Evolutionary conservation across 2,329 filamentous ascomycete genomes (phyloP).

Genomic region (Colletotrichum euphorbiae): DNA sequence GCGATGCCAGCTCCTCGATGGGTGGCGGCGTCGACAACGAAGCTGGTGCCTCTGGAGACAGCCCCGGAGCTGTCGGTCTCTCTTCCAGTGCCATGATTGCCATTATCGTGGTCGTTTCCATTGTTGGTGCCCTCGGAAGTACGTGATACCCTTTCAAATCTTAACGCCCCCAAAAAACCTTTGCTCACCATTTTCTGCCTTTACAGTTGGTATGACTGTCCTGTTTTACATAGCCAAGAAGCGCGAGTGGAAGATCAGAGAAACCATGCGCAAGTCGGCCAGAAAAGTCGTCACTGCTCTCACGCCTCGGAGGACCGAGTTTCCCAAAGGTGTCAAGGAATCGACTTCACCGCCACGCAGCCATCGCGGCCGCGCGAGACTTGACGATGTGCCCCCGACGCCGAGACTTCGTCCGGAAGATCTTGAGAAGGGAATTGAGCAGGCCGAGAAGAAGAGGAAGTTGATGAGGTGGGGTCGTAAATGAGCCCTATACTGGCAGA

Average conservation of each 20-base stretch:
- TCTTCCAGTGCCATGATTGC: constrained; percentile 78
- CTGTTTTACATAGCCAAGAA: constrained; percentile 88
- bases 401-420: constrained; percentile 66
- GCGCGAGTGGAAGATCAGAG: constrained; percentile 82
- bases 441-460: constrained; percentile 52
- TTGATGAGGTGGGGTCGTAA: constrained; percentile 47
- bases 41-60: constrained; percentile 74
- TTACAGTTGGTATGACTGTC: constrained; percentile 69
- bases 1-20: constrained; percentile 50
- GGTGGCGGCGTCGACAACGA: constrained; percentile 59
- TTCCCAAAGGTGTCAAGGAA: constrained; percentile 68
- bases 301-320: constrained; percentile 71
- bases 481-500: background rate
- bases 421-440: constrained; percentile 67
- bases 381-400: constrained; percentile 69
- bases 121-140: constrained; percentile 78
- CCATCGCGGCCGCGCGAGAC: constrained; percentile 30
- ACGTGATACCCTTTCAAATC: constrained; percentile 47
- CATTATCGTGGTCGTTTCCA: constrained; percentile 78
- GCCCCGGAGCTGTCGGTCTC: constrained; percentile 69
- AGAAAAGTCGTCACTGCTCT: constrained; percentile 70
- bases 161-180: background rate
- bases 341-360: constrained; percentile 39
- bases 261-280: constrained; percentile 77
- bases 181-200: constrained; percentile 1